A percentile compares a stretch with the other conserved stretches of the same genome.
Evolutionary conservation across 139 green algal species (phyloP).

Genomic region (Parachlorella kessleri): DNA sequence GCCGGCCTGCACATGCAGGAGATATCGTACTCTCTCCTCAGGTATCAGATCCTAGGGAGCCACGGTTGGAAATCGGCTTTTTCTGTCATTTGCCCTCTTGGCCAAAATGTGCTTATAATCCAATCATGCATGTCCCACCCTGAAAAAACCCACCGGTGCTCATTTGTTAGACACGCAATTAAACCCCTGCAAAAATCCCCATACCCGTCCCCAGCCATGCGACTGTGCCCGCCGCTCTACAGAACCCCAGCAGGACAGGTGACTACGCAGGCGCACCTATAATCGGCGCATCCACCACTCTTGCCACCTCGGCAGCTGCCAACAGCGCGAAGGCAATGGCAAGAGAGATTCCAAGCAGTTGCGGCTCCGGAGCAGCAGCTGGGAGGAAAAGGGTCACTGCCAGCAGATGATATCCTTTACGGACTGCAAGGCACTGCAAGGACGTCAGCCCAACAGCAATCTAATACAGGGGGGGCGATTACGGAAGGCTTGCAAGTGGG

Average conservation of each 20-base stretch:
- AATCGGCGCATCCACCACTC: constrained; percentile 33
- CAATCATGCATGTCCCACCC: too few relatives aligned
- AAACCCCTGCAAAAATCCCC: neutral
- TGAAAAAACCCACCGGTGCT: too few relatives aligned
- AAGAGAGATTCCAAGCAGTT: constrained; percentile 64
- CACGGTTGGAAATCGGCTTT: too few relatives aligned
- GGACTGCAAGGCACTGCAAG: too few relatives aligned
- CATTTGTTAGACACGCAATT: neutral
- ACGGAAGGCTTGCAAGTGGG: too few relatives aligned
- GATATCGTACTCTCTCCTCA: too few relatives aligned
- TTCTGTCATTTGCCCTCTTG: too few relatives aligned
- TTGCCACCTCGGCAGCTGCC: constrained; percentile 50
- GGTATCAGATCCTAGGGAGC: too few relatives aligned
- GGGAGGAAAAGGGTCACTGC: constrained; percentile 75
- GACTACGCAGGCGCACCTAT: constrained; percentile 13
- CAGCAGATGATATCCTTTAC: constrained; percentile 84
- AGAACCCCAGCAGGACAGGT: neutral
- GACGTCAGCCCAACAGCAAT: too few relatives aligned
- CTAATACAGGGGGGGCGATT: too few relatives aligned
- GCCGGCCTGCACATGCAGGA: constrained; percentile 19
- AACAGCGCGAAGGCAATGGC: constrained; percentile 55
- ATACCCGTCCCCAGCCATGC: neutral
- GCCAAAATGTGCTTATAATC: too few relatives aligned
- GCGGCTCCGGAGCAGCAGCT: constrained; percentile 45
- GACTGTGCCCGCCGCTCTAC: neutral